Base-by-base conservation (phyloP, 1,139 yeast genomes). In the Pichia norvegensis region DNA sequence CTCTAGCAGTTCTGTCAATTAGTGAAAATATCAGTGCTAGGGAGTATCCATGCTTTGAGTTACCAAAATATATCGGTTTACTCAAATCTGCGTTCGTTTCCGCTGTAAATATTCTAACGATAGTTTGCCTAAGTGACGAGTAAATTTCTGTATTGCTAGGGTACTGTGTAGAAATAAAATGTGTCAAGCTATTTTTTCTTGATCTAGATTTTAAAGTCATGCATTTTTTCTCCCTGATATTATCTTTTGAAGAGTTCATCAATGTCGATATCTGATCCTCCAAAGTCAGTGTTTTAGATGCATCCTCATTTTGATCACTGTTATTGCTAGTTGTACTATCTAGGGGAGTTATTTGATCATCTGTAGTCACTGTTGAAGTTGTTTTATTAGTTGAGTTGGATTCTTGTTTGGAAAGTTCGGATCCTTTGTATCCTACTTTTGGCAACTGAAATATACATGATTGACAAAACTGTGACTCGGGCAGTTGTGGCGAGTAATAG, bases 21-120 rank as follows among this genome's bases (percentile, higher is more conserved):
- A 85, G 67, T 57, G 82, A 81, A 66, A 86, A 85, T 7, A 82
- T 76, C 48, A 78, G 69, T 31, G 78, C 75, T 21, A 85, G 65
- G 37, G 90, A 80, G 52, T 79, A 77, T 0, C 95, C 95, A 52
- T 79, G 73, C 4, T 68, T 60, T 8, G 76, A 73, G 56, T 85
- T 95, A 2, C 88, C 88, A 56, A 80, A 80, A 57, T 81, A 76
- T 59, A 84, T 67, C 0, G 95, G 92, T 45, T 79, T 74, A 29
- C 76, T 68, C 42, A 78, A 76, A 54, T 82, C 86, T 20, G 80
- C 72, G 16, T 79, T 73, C 3, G 88, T 78, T 58, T 85, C 95
- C 33, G 84, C 86, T 1, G 90, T 80, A 35, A 86, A 69, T 22
- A 81, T 72, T 54, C 79, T 77, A 74, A 79, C 74, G 27, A 79